A percentile compares a stretch with the other conserved stretches of the same genome.
phyloP scores from a whole-genome alignment of 176 grass and related monocot species.

The Avena sativa region DNA sequence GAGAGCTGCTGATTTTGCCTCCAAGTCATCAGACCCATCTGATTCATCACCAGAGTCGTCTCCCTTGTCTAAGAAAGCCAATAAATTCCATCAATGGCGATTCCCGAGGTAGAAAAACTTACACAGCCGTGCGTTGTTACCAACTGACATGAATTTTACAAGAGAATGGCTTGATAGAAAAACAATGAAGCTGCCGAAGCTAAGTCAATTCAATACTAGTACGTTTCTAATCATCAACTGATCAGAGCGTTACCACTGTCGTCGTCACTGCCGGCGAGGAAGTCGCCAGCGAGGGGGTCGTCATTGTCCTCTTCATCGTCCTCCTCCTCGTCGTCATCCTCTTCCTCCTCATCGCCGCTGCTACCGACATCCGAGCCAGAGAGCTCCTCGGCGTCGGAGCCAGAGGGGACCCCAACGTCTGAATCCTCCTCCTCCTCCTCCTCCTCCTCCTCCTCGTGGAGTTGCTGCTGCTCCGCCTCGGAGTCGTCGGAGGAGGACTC shows the following conservation, averaged over 20 bases:
- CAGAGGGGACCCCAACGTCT: slow-evolving; percentile 41
- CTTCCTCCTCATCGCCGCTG: slow-evolving; percentile 19
- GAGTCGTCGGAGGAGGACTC: slow-evolving; percentile 61
- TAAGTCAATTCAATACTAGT: slow-evolving; percentile 4
- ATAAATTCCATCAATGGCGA: background rate
- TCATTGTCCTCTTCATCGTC: slow-evolving; percentile 34
- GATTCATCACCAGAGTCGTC: slow-evolving; percentile 67
- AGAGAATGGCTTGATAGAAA: background rate
- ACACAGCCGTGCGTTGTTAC: background rate
- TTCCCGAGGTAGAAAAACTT: background rate
- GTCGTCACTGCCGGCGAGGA: slow-evolving; percentile 72
- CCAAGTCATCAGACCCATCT: slow-evolving; percentile 75
- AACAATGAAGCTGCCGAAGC: slow-evolving; percentile 37
- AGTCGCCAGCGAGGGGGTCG: slow-evolving; percentile 77
- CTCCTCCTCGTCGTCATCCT: background rate
- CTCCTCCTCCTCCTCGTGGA: slow-evolving; percentile 50
- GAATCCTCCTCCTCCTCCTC: slow-evolving; percentile 36
- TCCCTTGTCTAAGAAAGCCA: slow-evolving; percentile 45
- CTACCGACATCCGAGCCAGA: slow-evolving; percentile 44
- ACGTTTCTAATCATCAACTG: background rate
- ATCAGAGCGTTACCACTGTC: slow-evolving; percentile 51
- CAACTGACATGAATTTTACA: slow-evolving; percentile 8
- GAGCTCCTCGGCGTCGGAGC: slow-evolving; percentile 46
- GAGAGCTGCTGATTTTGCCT: slow-evolving; percentile 70
- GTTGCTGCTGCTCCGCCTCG: slow-evolving; percentile 52